Evolutionary conservation across 768 basidiomycete species (phyloP).

Genomic region (Clitopilus passeckerianus): DNA sequence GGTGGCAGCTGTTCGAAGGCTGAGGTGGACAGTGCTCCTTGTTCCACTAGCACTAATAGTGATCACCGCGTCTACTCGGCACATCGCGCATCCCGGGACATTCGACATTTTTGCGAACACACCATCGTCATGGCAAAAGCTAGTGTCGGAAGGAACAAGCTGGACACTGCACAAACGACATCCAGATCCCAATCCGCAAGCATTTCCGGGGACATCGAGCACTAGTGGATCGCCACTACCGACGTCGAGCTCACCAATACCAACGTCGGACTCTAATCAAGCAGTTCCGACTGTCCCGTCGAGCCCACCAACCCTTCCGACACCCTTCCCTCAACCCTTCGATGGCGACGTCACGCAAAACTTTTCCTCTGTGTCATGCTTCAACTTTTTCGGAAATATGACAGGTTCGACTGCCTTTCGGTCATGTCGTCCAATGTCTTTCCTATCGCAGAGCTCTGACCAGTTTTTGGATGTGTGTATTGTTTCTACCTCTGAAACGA

Average conservation of each 20-base stretch:
- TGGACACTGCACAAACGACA: constrained; percentile 43
- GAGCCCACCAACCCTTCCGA: constrained; percentile 50
- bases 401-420: constrained; percentile 55
- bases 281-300: constrained; percentile 45
- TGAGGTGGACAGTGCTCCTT: constrained; percentile 47
- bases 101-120: constrained; percentile 33
- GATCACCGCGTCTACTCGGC: constrained; percentile 50
- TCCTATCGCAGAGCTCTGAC: constrained; percentile 52
- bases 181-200: constrained; percentile 17
- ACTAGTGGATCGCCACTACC: constrained; percentile 10
- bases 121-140: constrained; percentile 21
- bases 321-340: constrained; percentile 75
- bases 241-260: constrained; percentile 5
- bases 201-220: constrained; percentile 6
- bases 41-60: constrained; percentile 53
- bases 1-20: constrained; percentile 37
- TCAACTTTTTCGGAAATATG: constrained; percentile 74
- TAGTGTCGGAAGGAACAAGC: constrained; percentile 19
- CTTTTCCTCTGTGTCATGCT: constrained; percentile 62
- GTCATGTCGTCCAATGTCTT: constrained; percentile 72
- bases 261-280: constrained; percentile 18
- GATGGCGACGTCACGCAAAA: constrained; percentile 60
- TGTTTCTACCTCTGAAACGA: neutral
- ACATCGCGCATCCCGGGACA: constrained; percentile 39
- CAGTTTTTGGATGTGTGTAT: constrained; percentile 50